Base-by-base conservation (phyloP, 768 basidiomycete genomes). In the Tricholoma hemisulphureum region DNA sequence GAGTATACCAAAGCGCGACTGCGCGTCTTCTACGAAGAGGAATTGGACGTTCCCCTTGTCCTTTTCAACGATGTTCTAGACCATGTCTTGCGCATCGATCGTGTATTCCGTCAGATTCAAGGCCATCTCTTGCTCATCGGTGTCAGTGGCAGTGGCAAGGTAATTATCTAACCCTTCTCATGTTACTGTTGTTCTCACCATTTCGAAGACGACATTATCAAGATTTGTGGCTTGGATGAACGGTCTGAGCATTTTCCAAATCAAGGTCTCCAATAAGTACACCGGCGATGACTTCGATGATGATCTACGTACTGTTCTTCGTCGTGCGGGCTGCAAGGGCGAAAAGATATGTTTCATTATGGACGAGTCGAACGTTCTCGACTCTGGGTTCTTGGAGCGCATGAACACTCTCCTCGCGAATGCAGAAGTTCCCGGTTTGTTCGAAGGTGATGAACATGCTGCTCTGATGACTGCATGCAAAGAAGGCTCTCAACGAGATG, bases 191-290 rank as follows among this genome's bases (percentile, higher is more conserved):
- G 39, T 61, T 57, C 56, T 56, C 55, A 63, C 53, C 14, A 24
- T 46, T 58, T 43, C 52, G 8, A 67, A 98, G 97, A 99, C 97
- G 4, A 99, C 95, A 0, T 75, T 99, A 2, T 97, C 97, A 35
- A 88, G 97, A 48, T 99, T 99, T 71, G 97, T 99, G 24, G 97
- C 97, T 0, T 99, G 97, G 97, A 98, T 99, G 88, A 99, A 99
- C 65, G 97, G 97, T 43, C 78, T 99, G 54, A 97, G 92, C 69
- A 95, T 99, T 63, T 99, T 97, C 83, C 97, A 99, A 71, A 97
- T 99, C 81, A 98, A 98, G 70, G 97, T 98, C 4, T 98, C 96
- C 21, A 99, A 98, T 79, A 96, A 95, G 70, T 99, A 99, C 71
- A 97, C 94, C 2, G 95, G 93, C 21, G 95, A 96, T 14, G 97